phyloP scores from a whole-genome alignment of 1,139 yeast species.

The Candida anutae region DNA sequence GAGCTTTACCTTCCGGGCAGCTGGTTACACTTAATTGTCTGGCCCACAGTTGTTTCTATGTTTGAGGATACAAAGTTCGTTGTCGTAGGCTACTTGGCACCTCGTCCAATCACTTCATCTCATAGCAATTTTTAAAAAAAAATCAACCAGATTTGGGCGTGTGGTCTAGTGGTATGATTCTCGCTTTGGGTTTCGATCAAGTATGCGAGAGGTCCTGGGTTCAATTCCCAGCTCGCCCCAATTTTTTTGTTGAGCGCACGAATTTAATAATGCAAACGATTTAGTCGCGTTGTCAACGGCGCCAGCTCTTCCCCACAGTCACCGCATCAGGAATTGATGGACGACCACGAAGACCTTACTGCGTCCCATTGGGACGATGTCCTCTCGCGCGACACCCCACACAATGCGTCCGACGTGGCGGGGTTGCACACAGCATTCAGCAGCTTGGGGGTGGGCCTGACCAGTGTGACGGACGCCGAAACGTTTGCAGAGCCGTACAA shows the following conservation, averaged over 20 bases:
- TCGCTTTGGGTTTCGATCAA: constrained; percentile 20
- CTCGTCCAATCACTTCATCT: too few relatives aligned
- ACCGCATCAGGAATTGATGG: too few relatives aligned
- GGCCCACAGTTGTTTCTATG: too few relatives aligned
- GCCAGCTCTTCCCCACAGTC: constrained; percentile 4
- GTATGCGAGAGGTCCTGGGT: constrained; percentile 29
- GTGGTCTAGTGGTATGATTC: constrained; percentile 29
- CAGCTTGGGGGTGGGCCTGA: constrained; percentile 11
- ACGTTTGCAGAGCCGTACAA: too few relatives aligned
- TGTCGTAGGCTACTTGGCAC: too few relatives aligned
- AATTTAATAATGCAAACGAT: constrained; percentile 1
- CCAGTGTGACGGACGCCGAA: neutral
- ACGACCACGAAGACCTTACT: constrained; percentile 19
- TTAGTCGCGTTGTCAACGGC: too few relatives aligned
- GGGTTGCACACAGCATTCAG: constrained; percentile 20
- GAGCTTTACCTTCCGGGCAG: too few relatives aligned
- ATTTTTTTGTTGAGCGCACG: constrained; percentile 6
- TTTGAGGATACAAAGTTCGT: too few relatives aligned
- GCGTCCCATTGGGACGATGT: constrained; percentile 25
- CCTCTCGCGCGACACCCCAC: constrained; percentile 2
- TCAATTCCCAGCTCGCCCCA: constrained; percentile 29
- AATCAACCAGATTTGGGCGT: too few relatives aligned
- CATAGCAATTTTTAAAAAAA: too few relatives aligned
- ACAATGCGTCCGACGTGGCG: neutral
- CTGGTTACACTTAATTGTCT: too few relatives aligned